A percentile compares a stretch with the other conserved stretches of the same genome.
phyloP scores from a whole-genome alignment of 805 yeast genomes.

The Saturnispora halmiae region DNA sequence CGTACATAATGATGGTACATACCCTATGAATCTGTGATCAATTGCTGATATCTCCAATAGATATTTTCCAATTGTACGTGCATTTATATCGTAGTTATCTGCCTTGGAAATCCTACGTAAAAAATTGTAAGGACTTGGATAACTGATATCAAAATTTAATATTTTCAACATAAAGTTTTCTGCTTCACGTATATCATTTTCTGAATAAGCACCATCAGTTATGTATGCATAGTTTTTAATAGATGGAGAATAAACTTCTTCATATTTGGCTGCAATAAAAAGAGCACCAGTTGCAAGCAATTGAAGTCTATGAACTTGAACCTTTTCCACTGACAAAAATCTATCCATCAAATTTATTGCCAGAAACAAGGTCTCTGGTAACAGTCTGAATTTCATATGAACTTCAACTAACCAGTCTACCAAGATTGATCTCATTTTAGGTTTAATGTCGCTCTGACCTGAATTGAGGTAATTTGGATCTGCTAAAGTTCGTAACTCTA shows the following conservation, averaged over 20 bases:
- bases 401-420: constrained; percentile 95
- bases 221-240: constrained; percentile 79
- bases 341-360: constrained; percentile 85
- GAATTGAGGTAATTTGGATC: constrained; percentile 56
- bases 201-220: constrained; percentile 77
- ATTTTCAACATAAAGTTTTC: constrained; percentile 71
- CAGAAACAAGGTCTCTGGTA: constrained; percentile 77
- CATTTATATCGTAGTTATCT: constrained; percentile 76
- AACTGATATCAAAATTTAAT: constrained; percentile 64
- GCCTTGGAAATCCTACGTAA: constrained; percentile 83
- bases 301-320: constrained; percentile 72
- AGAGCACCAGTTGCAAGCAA: constrained; percentile 77
- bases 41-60: constrained; percentile 68
- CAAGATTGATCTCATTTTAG: constrained; percentile 74
- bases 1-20: constrained; percentile 69
- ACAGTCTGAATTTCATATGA: constrained; percentile 70
- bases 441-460: constrained; percentile 61
- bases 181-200: constrained; percentile 72
- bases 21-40: constrained; percentile 65
- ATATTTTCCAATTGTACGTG: constrained; percentile 80
- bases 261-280: constrained; percentile 87
- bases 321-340: constrained; percentile 65
- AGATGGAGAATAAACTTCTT: constrained; percentile 84
- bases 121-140: constrained; percentile 87
- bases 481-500: constrained; percentile 68